Base-by-base conservation (phyloP, 768 basidiomycete species). In the Mycena kentingensis region DNA sequence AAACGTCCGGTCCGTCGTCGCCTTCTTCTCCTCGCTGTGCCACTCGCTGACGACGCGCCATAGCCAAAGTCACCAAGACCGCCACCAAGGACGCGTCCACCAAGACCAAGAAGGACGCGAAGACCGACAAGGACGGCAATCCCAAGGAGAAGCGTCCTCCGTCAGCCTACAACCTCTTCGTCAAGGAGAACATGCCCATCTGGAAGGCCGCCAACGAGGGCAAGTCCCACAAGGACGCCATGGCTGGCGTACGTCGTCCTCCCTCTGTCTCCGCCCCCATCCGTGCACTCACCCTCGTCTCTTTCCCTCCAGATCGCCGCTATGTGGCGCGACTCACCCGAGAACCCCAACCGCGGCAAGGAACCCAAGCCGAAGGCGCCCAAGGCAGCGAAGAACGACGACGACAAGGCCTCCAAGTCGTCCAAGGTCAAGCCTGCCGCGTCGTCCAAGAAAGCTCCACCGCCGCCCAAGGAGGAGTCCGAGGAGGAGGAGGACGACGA, bases 261-360 rank as follows among this genome's bases (percentile, higher is more conserved):
- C 16, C 10, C 16, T 27, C 41, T 42, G 12, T 19, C 13, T 27
- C 41, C 22, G 22, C 41, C 26, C 41, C 26, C 24, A n/a, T n/a
- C 41, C 22, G 12, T n/a, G 11, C 41, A 6, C 41, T 42, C 22
- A 42, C 26, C 41, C 11, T 42, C 11, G 11, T n/a, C n/a, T n/a
- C n/a, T n/a, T n/a, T 26, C 10, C 26, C n/a, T 42, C 41, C 25
- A 42, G 41, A 27, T 42, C 19, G 41, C 41, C 12, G 24, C 5
- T 5, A 5, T 42, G 41, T 42, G 41, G 41, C 41, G 41, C 41
- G 41, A 42, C 41, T 19, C 41, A n/a, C 41, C 41, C 7, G 41
- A 42, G 25, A 42, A 42, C 41, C 41, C 41, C 24, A 42, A 42
- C 6, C 41, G 41, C 41, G 41, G 41, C 25, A 21, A 42, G 26